Evolutionary conservation across 2,329 filamentous ascomycete species (phyloP).

Genomic region (Chrysoporthe cubensis): DNA sequence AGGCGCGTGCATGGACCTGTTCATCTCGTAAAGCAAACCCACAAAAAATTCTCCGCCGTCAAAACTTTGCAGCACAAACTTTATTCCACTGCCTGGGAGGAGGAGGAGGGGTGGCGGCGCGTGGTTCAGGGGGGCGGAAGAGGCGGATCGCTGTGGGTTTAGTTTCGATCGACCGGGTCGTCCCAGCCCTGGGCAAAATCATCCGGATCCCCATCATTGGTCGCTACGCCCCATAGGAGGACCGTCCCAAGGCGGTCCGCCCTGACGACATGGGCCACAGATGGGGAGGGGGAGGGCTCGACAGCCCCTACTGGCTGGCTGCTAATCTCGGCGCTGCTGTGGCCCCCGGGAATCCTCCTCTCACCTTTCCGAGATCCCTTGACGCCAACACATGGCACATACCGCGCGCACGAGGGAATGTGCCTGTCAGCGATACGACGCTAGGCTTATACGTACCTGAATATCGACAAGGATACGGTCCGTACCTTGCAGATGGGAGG

Average conservation of each 20-base stretch:
- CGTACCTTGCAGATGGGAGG: conserved; percentile 32
- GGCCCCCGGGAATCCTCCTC: conserved; percentile 13
- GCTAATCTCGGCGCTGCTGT: conserved; percentile 22
- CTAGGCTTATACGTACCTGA: conserved; percentile 24
- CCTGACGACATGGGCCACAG: background rate
- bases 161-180: conserved; percentile 3
- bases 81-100: background rate
- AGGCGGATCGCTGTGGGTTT: background rate
- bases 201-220: background rate
- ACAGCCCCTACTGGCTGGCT: background rate
- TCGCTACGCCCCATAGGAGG: background rate
- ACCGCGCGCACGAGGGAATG: background rate
- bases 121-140: conserved; percentile 1
- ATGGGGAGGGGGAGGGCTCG: background rate
- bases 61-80: background rate
- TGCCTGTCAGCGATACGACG: conserved; percentile 26
- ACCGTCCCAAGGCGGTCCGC: too few relatives aligned
- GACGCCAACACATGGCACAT: conserved; percentile 8
- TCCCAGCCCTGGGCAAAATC: conserved; percentile 3
- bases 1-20: background rate
- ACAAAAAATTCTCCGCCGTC: background rate
- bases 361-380: background rate
- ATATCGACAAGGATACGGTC: conserved; percentile 22
- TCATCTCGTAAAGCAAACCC: conserved; percentile 5
- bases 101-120: background rate